Conservation (phyloP, 306 rosid species). For the Quercus aquifolioides region DNA sequence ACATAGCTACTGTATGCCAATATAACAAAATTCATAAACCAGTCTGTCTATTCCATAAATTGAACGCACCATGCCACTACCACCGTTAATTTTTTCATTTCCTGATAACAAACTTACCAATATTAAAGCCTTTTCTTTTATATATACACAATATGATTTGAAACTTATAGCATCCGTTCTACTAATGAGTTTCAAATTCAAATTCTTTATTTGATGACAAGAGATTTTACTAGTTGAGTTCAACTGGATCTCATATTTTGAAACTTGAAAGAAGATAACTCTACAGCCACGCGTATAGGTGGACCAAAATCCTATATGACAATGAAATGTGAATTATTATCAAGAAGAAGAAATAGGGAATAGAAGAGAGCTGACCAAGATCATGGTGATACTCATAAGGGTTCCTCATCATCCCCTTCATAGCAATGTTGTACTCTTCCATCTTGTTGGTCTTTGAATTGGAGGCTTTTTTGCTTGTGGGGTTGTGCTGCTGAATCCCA, state of each 20-base stretch:
- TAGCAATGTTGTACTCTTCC: conserved; percentile 81
- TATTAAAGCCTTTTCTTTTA: no score
- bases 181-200: no score
- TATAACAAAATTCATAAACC: background rate
- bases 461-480: conserved; percentile 26
- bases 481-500: conserved; percentile 45
- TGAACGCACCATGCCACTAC: background rate
- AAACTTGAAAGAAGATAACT: background rate
- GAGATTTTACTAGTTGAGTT: no score
- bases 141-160: no score
- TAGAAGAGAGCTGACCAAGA: conserved; percentile 64
- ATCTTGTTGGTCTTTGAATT: conserved; percentile 45
- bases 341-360: conserved; percentile 3
- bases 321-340: background rate
- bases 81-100: background rate
- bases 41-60: background rate
- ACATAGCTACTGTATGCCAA: background rate
- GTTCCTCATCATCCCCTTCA: conserved; percentile 91
- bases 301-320: background rate
- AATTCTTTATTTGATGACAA: no score
- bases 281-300: background rate
- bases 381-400: conserved; percentile 96
- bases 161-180: no score
- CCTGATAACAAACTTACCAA: background rate
- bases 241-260: no score